Evolutionary conservation across 345 rosid species (phyloP).

Genomic region (Leavenworthia alabamica): DNA sequence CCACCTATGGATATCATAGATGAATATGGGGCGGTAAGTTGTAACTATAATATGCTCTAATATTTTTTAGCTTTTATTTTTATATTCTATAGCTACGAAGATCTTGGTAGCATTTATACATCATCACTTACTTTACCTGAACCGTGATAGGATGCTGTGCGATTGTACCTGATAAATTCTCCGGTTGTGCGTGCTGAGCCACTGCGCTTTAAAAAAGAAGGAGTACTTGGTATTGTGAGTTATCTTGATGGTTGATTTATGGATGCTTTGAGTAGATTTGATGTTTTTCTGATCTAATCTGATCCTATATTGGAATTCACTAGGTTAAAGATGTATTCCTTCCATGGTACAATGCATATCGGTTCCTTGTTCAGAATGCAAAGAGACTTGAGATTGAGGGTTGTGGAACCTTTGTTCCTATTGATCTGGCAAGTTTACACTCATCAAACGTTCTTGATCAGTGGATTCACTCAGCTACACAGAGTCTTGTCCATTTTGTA

Average conservation of each 20-base stretch:
- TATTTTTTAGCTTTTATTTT: neutral
- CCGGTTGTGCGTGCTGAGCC: slow-evolving; percentile 99
- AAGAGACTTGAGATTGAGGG: slow-evolving; percentile 96
- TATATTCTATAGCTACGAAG: neutral
- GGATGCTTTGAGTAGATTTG: slow-evolving; percentile 6
- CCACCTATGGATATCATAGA: slow-evolving; percentile 80
- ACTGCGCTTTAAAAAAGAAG: slow-evolving; percentile 87
- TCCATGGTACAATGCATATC: slow-evolving; percentile 99
- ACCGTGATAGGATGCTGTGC: slow-evolving; percentile 71
- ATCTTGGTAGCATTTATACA: neutral
- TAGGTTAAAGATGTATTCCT: slow-evolving; percentile 99
- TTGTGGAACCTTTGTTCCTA: slow-evolving; percentile 59
- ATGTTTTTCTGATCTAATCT: slow-evolving; percentile 13
- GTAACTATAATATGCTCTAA: neutral
- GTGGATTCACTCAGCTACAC: slow-evolving; percentile 98
- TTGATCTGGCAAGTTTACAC: slow-evolving; percentile 49
- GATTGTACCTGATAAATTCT: slow-evolving; percentile 89
- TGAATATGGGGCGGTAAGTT: slow-evolving; percentile 94
- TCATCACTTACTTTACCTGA: slow-evolving; percentile 7
- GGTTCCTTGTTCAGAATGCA: slow-evolving; percentile 96
- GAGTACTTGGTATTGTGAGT: slow-evolving; percentile 94
- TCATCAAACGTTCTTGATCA: slow-evolving; percentile 92
- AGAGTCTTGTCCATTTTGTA: slow-evolving; percentile 92
- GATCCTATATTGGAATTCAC: slow-evolving; percentile 10
- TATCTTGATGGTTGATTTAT: neutral